These are phyloP conservation scores for Microcos paniculata DNA, from an alignment of 345 rosid species.

Conservation along the genomic window DNA sequence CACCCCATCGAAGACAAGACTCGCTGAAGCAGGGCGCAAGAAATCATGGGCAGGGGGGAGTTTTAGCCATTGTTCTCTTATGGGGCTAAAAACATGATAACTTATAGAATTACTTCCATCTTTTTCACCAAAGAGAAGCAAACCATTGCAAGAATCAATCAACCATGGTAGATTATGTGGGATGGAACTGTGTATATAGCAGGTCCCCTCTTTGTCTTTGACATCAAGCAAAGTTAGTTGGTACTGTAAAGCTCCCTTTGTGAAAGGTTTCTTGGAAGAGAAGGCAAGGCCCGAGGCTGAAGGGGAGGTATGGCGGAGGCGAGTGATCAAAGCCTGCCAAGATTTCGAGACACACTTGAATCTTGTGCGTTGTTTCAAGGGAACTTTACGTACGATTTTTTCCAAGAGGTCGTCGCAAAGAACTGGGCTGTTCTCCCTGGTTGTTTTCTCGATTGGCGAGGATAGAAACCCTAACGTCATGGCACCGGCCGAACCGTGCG, in stretches of 20 bases:
- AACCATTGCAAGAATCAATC: constrained; percentile 13
- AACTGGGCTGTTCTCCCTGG: too few relatives aligned
- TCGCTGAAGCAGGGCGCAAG: neutral
- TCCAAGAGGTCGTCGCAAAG: too few relatives aligned
- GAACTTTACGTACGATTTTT: too few relatives aligned
- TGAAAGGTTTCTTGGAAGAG: neutral
- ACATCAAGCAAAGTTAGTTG: neutral
- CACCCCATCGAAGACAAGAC: neutral
- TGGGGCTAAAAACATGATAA: constrained; percentile 3
- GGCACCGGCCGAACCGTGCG: too few relatives aligned
- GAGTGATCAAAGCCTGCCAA: neutral
- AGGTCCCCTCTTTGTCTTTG: neutral
- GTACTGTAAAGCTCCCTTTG: neutral
- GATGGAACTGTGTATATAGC: neutral
- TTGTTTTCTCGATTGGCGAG: too few relatives aligned
- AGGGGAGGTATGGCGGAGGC: neutral
- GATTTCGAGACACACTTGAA: too few relatives aligned
- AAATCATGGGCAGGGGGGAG: neutral
- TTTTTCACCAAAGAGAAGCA: neutral
- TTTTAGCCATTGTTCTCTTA: neutral
- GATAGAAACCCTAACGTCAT: too few relatives aligned
- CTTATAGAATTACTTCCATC: neutral
- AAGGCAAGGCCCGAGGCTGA: neutral
- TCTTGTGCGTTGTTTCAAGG: too few relatives aligned
- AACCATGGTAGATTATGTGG: neutral